Conservation (phyloP, 2,329 filamentous ascomycete species). For the Drechmeria coniospora region DNA sequence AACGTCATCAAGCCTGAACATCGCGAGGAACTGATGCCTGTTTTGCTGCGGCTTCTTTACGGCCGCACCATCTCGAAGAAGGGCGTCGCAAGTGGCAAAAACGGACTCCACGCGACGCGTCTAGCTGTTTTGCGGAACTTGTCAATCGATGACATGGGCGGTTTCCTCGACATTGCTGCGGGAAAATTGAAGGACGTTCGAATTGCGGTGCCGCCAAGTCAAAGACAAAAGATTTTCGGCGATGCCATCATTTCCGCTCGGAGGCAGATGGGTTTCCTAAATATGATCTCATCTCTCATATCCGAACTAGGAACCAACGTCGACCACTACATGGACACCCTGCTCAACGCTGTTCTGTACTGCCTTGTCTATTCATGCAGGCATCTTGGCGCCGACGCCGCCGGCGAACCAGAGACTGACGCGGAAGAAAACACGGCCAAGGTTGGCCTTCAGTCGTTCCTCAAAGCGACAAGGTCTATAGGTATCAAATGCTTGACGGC, state of each 20-base stretch:
- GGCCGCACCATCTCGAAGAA: slow-evolving; percentile 76
- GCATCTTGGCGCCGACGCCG: slow-evolving; percentile 32
- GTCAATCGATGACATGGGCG: slow-evolving; percentile 55
- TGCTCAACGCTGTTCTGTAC: slow-evolving; percentile 67
- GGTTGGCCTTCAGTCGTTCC: slow-evolving; percentile 37
- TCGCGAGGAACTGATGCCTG: slow-evolving; percentile 59
- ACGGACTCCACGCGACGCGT: slow-evolving; percentile 67
- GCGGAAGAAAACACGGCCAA: slow-evolving; percentile 27
- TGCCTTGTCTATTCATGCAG: slow-evolving; percentile 60
- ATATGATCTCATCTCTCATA: slow-evolving; percentile 79
- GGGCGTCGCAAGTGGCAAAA: slow-evolving; percentile 58
- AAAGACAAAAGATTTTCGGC: slow-evolving; percentile 37
- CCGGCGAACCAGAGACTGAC: slow-evolving; percentile 18
- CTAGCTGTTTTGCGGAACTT: slow-evolving; percentile 71
- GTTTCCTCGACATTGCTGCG: slow-evolving; percentile 71
- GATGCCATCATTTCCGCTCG: slow-evolving; percentile 48
- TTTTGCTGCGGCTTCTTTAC: slow-evolving; percentile 76
- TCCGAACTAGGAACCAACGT: slow-evolving; percentile 68
- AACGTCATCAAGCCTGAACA: slow-evolving; percentile 61
- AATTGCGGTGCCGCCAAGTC: slow-evolving; percentile 33
- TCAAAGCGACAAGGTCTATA: slow-evolving; percentile 50
- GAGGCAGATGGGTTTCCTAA: slow-evolving; percentile 81
- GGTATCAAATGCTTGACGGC: slow-evolving; percentile 72
- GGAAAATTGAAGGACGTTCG: slow-evolving; percentile 49
- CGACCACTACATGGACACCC: slow-evolving; percentile 45